Percentiles rank a stretch among this genome's conserved stretches.
phyloP scores from a whole-genome alignment of 2,329 filamentous ascomycete genomes.

The Dryadomyces quercivorus region DNA sequence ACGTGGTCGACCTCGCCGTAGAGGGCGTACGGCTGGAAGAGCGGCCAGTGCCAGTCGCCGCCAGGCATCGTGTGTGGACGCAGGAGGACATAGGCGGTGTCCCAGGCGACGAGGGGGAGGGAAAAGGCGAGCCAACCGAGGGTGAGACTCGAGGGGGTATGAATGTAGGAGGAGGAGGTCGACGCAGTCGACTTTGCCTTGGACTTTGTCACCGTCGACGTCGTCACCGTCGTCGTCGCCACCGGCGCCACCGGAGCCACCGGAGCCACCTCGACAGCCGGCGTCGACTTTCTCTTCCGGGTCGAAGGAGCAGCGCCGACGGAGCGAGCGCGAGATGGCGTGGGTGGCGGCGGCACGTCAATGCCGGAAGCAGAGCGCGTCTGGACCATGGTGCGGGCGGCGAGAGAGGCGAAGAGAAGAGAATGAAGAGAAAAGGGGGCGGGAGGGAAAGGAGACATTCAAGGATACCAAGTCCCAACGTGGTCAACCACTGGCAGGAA shows the following conservation, averaged over 20 bases:
- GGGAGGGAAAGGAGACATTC: too few relatives aligned
- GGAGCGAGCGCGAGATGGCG: constrained; percentile 6
- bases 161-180: constrained; percentile 24
- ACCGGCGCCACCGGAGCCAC: neutral
- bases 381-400: constrained; percentile 11
- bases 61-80: constrained; percentile 76
- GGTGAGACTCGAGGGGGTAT: constrained; percentile 31
- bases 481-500: too few relatives aligned
- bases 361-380: constrained; percentile 14
- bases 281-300: neutral
- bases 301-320: neutral
- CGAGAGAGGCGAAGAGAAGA: neutral
- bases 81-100: constrained; percentile 64
- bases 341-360: constrained; percentile 10
- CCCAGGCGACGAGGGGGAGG: constrained; percentile 71
- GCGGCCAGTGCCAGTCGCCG: constrained; percentile 55
- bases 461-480: too few relatives aligned
- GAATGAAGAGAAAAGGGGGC: neutral
- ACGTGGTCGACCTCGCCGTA: constrained; percentile 72
- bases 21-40: constrained; percentile 68
- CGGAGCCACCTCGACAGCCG: too few relatives aligned
- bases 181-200: neutral
- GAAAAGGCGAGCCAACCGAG: constrained; percentile 64
- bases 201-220: too few relatives aligned
- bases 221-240: too few relatives aligned